Base-by-base conservation (phyloP, 2,329 filamentous ascomycete genomes). In the Calonectria ilicicola region DNA sequence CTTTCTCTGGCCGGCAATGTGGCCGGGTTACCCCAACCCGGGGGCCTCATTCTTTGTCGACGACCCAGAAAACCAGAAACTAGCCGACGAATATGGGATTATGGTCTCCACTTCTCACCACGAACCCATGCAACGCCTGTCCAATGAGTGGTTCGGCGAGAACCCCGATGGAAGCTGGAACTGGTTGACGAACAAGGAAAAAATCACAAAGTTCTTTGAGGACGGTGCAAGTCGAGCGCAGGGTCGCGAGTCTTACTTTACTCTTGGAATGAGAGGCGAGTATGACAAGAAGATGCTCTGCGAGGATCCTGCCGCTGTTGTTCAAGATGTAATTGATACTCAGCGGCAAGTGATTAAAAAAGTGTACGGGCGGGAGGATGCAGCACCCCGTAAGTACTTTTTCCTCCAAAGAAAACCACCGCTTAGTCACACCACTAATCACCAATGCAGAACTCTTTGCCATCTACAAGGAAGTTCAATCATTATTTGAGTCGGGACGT, bases 1-100 rank as follows among this genome's bases (percentile, higher is more conserved):
- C 82, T 94, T 94, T 79, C 84, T 95, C 65, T 95, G 93, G 93
- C 93, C 93, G 1, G 89, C 92, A 2, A 87, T 90, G 82, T 95
- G 93, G 93, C 89, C 87, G n/a, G 88, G 87, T 74, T 74, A 58
- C 66, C 75, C 69, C 21, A 64, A 42, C 60, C 75, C 86, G 0
- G 83, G 5, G 81, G 86, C 86, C 82, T 93, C 93, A 87, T 94
- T 94, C 81, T 90, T 91, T 78, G 88, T 93, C 2, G 93, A 95
- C 75, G 93, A 95, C 79, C 86, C 89, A 9, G 86, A 87, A 44
- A 94, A 91, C 76, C 91, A 93, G 79, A 89, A 91, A 1, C 86
- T 93, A 9, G 93, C 93, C 0, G 91, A 95, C 68, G 87, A 89
- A 67, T 93, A 91, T 71, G 91, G 90, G 2, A 90, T 93, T 47